Evolutionary conservation across 805 yeast species (phyloP).

Genomic region (Candida namnaoensis): DNA sequence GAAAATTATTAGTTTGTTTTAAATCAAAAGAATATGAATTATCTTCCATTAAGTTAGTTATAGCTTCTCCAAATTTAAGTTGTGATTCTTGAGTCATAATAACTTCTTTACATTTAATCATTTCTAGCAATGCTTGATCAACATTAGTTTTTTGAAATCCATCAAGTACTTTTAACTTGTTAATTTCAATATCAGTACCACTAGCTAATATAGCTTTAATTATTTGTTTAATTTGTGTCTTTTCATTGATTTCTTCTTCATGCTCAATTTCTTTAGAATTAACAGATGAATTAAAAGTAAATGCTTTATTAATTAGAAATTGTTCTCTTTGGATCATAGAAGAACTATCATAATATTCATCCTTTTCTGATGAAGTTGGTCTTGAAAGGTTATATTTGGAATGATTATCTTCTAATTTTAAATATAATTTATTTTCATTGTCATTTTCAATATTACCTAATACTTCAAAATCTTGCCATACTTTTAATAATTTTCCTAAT

Average conservation of each 20-base stretch:
- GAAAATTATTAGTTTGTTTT: constrained; percentile 40
- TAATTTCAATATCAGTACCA: constrained; percentile 16
- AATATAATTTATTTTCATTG: constrained; percentile 18
- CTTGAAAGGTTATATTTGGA: constrained; percentile 34
- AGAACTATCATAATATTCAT: constrained; percentile 39
- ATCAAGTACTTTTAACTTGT: constrained; percentile 22
- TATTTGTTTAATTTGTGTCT: constrained; percentile 19
- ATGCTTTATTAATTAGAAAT: constrained; percentile 35
- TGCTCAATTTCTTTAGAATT: constrained; percentile 8
- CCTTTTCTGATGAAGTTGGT: constrained; percentile 13
- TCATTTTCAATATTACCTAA: constrained; percentile 6
- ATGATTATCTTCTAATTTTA: constrained; percentile 37
- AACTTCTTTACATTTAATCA: constrained; percentile 47
- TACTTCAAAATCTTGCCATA: constrained; percentile 58
- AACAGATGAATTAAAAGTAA: constrained; percentile 24
- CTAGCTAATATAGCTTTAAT: constrained; percentile 25
- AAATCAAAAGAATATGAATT: constrained; percentile 23
- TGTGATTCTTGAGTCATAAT: constrained; percentile 39
- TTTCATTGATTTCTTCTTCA: constrained; percentile 5
- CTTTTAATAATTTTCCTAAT: constrained; percentile 39
- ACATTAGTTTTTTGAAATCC: constrained; percentile 42
- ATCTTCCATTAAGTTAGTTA: constrained; percentile 13
- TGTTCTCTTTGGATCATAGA: constrained; percentile 71
- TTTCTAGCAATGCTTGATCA: constrained; percentile 29
- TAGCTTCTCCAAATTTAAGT: constrained; percentile 21